A percentile compares a stretch with the other conserved stretches of the same genome.
Evolutionary conservation across 2,329 filamentous ascomycete species (phyloP).

Genomic region (Colletotrichum siamense): DNA sequence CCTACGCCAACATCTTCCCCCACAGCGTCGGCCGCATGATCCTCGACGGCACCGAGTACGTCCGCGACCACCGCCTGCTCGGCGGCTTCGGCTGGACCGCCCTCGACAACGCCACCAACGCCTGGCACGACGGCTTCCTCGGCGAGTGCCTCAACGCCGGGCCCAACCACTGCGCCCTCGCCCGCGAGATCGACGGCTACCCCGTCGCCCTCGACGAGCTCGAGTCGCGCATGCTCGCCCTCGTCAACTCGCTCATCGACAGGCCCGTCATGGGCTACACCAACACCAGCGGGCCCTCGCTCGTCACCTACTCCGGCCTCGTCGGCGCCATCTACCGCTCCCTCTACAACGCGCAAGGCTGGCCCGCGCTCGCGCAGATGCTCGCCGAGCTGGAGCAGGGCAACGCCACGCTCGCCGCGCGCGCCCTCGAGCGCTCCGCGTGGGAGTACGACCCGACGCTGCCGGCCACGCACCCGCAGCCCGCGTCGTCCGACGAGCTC

Average conservation of each 20-base stretch:
- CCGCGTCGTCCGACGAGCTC: conserved; percentile 44
- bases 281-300: conserved; percentile 41
- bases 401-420: conserved; percentile 47
- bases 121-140: conserved; percentile 55
- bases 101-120: conserved; percentile 54
- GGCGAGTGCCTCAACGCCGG: conserved; percentile 56
- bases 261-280: conserved; percentile 45
- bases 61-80: conserved; percentile 48
- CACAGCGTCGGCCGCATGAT: conserved; percentile 52
- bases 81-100: conserved; percentile 53
- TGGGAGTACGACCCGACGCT: conserved; percentile 49
- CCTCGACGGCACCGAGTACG: conserved; percentile 54
- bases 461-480: conserved; percentile 30
- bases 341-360: conserved; percentile 49
- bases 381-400: conserved; percentile 49
- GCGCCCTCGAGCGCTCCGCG: conserved; percentile 38
- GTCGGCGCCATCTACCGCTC: conserved; percentile 43
- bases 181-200: conserved; percentile 33
- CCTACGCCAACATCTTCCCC: conserved; percentile 57
- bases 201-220: conserved; percentile 40
- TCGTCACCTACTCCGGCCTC: conserved; percentile 51
- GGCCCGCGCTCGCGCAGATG: conserved; percentile 46
- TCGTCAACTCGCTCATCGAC: conserved; percentile 41
- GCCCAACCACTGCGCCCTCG: conserved; percentile 49
- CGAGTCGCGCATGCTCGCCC: conserved; percentile 40